Evolutionary conservation across 805 yeast species (phyloP).

Genomic region (Komagataella kurtzmanii): DNA sequence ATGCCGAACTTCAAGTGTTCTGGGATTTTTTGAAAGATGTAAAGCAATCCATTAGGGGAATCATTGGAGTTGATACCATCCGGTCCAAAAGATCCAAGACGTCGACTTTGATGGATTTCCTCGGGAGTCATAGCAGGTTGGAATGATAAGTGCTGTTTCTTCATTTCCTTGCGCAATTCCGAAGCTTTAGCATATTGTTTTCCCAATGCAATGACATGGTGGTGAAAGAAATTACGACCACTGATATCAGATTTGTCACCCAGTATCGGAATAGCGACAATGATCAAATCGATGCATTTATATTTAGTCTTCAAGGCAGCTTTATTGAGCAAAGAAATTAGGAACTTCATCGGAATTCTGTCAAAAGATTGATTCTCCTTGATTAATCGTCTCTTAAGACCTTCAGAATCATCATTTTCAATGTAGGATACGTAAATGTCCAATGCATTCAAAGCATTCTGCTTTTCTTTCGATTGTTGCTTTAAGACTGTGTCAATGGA

Average conservation of each 20-base stretch:
- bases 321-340: slow-evolving; percentile 51
- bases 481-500: neutral
- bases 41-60: slow-evolving; percentile 43
- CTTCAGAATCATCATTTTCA: slow-evolving; percentile 16
- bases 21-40: slow-evolving; percentile 44
- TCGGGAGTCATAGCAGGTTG: slow-evolving; percentile 42
- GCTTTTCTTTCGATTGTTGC: neutral
- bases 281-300: slow-evolving; percentile 42
- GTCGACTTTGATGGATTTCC: slow-evolving; percentile 16
- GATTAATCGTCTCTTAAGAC: slow-evolving; percentile 29
- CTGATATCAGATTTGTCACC: slow-evolving; percentile 62
- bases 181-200: slow-evolving; percentile 32
- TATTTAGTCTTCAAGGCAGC: slow-evolving; percentile 43
- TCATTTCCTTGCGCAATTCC: slow-evolving; percentile 5
- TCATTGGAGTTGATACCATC: slow-evolving; percentile 51
- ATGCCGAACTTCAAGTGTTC: slow-evolving; percentile 39
- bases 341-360: slow-evolving; percentile 36
- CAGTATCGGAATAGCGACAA: slow-evolving; percentile 35
- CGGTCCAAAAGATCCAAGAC: slow-evolving; percentile 42
- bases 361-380: slow-evolving; percentile 29
- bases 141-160: slow-evolving; percentile 9
- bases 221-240: slow-evolving; percentile 77
- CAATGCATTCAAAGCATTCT: neutral
- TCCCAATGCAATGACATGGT: slow-evolving; percentile 68
- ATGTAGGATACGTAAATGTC: slow-evolving; percentile 13